These are phyloP conservation scores for Epichloe aotearoae DNA, from an alignment of 2,329 filamentous ascomycete species.

Conservation along the genomic window DNA sequence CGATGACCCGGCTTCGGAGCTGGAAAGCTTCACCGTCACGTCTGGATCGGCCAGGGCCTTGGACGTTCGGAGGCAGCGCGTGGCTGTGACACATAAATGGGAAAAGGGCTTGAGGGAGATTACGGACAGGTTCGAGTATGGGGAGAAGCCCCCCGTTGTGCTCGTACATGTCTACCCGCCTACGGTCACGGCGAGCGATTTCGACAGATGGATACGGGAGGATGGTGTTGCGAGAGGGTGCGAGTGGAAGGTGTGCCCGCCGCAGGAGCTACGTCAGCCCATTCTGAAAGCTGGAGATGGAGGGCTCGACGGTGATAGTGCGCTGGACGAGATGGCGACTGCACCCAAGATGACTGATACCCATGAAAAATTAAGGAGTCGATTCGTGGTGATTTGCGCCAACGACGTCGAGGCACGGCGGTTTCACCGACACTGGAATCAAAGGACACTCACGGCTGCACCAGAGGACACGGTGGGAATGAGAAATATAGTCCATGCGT, in stretches of 20 bases:
- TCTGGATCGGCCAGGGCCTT: conserved; percentile 13
- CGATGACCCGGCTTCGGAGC: conserved; percentile 10
- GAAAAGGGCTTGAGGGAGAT: conserved; percentile 11
- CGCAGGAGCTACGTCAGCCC: conserved; percentile 6
- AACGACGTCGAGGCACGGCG: conserved; percentile 21
- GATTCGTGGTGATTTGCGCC: conserved; percentile 22
- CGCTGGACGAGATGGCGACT: background rate
- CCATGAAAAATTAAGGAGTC: conserved; percentile 10
- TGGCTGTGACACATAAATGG: conserved; percentile 14
- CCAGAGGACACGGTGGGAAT: conserved; percentile 1
- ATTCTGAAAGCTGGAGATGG: background rate
- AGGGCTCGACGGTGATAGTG: conserved; percentile 6
- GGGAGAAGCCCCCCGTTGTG: conserved; percentile 16
- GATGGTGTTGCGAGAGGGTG: conserved; percentile 26
- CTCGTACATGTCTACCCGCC: conserved; percentile 18
- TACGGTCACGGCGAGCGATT: conserved; percentile 16
- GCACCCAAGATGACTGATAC: conserved; percentile 8
- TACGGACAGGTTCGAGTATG: conserved; percentile 11
- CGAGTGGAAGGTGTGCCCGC: conserved; percentile 12
- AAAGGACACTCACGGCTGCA: conserved; percentile 15
- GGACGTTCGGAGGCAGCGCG: conserved; percentile 9
- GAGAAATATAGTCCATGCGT: conserved; percentile 16
- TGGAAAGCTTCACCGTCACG: conserved; percentile 17
- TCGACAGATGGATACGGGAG: conserved; percentile 25
- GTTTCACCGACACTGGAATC: conserved; percentile 30